Percentiles rank a stretch among this genome's conserved stretches.
phyloP scores from a whole-genome alignment of 345 rosid species.

The Hibiscus trionum region DNA sequence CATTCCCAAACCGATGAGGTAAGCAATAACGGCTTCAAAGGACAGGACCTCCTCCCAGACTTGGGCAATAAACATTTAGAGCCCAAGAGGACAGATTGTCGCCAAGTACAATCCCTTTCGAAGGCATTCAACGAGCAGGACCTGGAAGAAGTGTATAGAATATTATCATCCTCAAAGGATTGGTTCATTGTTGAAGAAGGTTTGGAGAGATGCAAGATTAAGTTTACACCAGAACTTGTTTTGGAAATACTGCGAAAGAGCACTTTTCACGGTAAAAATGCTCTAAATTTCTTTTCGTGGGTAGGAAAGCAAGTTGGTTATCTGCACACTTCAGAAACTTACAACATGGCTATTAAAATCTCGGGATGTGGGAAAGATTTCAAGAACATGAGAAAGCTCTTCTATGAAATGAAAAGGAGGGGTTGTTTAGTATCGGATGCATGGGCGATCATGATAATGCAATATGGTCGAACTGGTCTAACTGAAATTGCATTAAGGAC shows the following conservation, averaged over 20 bases:
- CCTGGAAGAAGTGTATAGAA: slow-evolving; percentile 35
- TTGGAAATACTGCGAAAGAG: slow-evolving; percentile 38
- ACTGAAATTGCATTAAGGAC: slow-evolving; percentile 60
- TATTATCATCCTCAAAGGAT: slow-evolving; percentile 23
- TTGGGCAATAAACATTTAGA: slow-evolving; percentile 13
- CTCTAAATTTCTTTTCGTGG: slow-evolving; percentile 63
- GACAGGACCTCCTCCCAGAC: slow-evolving; percentile 9
- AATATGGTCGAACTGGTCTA: slow-evolving; percentile 73
- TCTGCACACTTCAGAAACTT: slow-evolving; percentile 61
- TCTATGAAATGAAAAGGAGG: slow-evolving; percentile 72
- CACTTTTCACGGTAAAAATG: slow-evolving; percentile 46
- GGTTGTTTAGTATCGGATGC: slow-evolving; percentile 51
- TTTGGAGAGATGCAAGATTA: slow-evolving; percentile 38
- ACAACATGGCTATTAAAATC: slow-evolving; percentile 73
- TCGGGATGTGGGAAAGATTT: slow-evolving; percentile 80
- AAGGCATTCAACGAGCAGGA: slow-evolving; percentile 28
- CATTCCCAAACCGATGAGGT: slow-evolving; percentile 14
- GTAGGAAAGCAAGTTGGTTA: slow-evolving; percentile 55
- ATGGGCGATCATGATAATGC: slow-evolving; percentile 87
- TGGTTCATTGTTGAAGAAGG: slow-evolving; percentile 44
- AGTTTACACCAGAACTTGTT: slow-evolving; percentile 56
- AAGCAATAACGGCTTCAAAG: slow-evolving; percentile 9
- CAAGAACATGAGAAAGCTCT: slow-evolving; percentile 68
- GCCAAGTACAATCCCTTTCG: slow-evolving; percentile 17
- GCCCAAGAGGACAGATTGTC: slow-evolving; percentile 3